Percentiles rank a stretch among this genome's conserved stretches.
Conservation (phyloP, 805 yeast genomes). For the Schizosaccharomyces osmophilus region DNA sequence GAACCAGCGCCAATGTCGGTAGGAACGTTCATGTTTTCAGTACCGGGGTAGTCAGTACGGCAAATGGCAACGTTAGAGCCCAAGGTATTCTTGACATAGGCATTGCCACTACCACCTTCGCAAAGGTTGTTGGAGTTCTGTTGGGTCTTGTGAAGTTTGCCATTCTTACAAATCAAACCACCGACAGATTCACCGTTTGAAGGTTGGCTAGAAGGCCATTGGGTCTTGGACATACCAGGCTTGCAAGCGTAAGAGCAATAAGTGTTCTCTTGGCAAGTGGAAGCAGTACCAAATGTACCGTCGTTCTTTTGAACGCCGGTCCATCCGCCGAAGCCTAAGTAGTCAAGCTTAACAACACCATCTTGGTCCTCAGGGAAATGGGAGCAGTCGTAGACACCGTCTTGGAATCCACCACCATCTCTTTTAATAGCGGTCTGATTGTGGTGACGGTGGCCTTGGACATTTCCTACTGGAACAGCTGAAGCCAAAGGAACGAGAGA, state of each 20-base stretch:
- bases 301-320: constrained; percentile 41
- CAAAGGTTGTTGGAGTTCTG: constrained; percentile 43
- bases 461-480: not conserved
- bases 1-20: constrained; percentile 53
- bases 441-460: not conserved
- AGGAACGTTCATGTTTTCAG: constrained; percentile 94
- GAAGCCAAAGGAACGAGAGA: not conserved
- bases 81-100: constrained; percentile 42
- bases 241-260: constrained; percentile 97
- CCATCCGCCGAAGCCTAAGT: constrained; percentile 61
- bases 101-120: constrained; percentile 60
- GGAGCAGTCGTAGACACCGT: constrained; percentile 45
- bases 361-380: constrained; percentile 48
- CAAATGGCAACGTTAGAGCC: constrained; percentile 58
- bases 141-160: constrained; percentile 67
- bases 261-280: constrained; percentile 58
- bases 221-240: constrained; percentile 97
- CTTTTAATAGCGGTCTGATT: not conserved
- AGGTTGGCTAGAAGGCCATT: constrained; percentile 85
- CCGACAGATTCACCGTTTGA: constrained; percentile 76
- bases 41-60: constrained; percentile 98
- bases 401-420: constrained; percentile 26
- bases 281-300: constrained; percentile 25
- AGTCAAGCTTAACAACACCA: constrained; percentile 60
- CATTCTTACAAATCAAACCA: constrained; percentile 61